phyloP scores from a whole-genome alignment of 2,329 filamentous ascomycete species.

The Emergomyces pasteurianus region DNA sequence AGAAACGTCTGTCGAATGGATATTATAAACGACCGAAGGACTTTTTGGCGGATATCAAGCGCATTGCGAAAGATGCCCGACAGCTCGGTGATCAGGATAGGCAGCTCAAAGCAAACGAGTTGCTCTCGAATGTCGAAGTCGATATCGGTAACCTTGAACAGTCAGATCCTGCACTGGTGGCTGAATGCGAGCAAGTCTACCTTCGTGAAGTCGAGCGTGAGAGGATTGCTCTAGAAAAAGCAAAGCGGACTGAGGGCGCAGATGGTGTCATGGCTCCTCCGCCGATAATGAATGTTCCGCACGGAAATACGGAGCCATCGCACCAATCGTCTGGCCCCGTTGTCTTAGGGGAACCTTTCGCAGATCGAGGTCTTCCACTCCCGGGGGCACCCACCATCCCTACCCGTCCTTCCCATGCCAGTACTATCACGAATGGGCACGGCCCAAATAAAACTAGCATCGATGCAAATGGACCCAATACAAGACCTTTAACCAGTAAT shows the following conservation, averaged over 20 bases:
- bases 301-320: slow-evolving; percentile 39
- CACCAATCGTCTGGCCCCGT: slow-evolving; percentile 40
- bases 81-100: slow-evolving; percentile 72
- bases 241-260: slow-evolving; percentile 27
- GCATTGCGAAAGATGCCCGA: slow-evolving; percentile 72
- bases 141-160: slow-evolving; percentile 69
- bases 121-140: slow-evolving; percentile 86
- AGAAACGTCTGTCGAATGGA: slow-evolving; percentile 91
- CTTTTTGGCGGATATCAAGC: slow-evolving; percentile 77
- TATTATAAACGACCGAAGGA: slow-evolving; percentile 88
- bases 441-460: slow-evolving; percentile 30
- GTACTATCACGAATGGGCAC: slow-evolving; percentile 46
- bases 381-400: slow-evolving; percentile 40
- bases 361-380: slow-evolving; percentile 42
- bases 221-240: slow-evolving; percentile 49
- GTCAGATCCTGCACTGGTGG: slow-evolving; percentile 48
- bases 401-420: slow-evolving; percentile 10
- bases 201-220: slow-evolving; percentile 58
- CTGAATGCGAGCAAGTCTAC: slow-evolving; percentile 74
- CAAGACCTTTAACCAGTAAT: slow-evolving; percentile 42
- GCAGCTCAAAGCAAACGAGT: slow-evolving; percentile 77
- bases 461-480: slow-evolving; percentile 26
- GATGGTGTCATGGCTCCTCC: slow-evolving; percentile 35
- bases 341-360: slow-evolving; percentile 53
- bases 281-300: slow-evolving; percentile 41